Conservation (phyloP, 2,329 filamentous ascomycete genomes). For the Paecilomyces variotii region DNA sequence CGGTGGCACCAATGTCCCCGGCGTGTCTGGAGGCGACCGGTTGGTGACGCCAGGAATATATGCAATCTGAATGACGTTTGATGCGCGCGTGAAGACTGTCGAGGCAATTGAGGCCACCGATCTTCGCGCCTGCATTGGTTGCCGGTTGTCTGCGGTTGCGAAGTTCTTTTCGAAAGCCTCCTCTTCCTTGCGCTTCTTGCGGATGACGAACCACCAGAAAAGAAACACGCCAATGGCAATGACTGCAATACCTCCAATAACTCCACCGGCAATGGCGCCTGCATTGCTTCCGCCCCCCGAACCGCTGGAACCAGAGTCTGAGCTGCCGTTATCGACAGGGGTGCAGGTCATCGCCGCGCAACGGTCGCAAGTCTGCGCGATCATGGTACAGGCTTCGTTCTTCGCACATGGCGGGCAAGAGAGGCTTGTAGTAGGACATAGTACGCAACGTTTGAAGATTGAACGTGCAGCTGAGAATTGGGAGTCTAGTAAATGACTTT, state of each 20-base stretch:
- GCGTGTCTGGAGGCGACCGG: constrained; percentile 75
- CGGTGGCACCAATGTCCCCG: constrained; percentile 73
- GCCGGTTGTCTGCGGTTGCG: constrained; percentile 48
- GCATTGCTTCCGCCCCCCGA: constrained; percentile 47
- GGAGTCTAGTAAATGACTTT: not conserved
- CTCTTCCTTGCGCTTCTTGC: constrained; percentile 59
- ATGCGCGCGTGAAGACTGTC: constrained; percentile 88
- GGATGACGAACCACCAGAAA: constrained; percentile 82
- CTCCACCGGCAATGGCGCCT: constrained; percentile 85
- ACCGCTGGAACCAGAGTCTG: constrained; percentile 12
- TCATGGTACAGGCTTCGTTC: constrained; percentile 52
- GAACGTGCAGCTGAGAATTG: constrained; percentile 12
- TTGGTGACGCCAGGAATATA: constrained; percentile 98
- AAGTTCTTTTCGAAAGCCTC: constrained; percentile 48
- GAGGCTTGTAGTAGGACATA: constrained; percentile 46
- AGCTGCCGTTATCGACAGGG: constrained; percentile 29
- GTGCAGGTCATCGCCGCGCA: constrained; percentile 55
- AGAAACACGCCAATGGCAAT: constrained; percentile 70
- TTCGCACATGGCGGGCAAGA: constrained; percentile 52
- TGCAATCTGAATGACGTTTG: constrained; percentile 98
- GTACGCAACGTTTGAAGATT: constrained; percentile 42
- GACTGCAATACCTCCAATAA: constrained; percentile 72
- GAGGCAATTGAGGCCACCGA: constrained; percentile 93
- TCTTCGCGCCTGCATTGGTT: constrained; percentile 54
- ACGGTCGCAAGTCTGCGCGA: constrained; percentile 49